phyloP scores from a whole-genome alignment of 139 green algal genomes.

The Diplosphaera chodatii region DNA sequence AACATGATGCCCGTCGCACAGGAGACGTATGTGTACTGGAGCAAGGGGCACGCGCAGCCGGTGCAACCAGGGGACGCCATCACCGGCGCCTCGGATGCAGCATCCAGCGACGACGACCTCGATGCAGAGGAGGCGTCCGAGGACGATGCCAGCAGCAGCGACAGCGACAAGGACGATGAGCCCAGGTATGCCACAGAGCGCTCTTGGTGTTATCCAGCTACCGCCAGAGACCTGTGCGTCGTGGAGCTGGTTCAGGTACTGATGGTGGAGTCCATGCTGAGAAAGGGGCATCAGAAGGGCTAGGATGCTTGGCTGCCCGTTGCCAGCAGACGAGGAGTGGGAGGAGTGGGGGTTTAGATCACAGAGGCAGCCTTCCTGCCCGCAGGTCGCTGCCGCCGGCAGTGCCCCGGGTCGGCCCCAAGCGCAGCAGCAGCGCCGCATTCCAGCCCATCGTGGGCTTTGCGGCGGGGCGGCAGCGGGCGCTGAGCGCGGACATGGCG shows the following conservation, averaged over 20 bases:
- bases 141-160: not conserved
- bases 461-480: not conserved
- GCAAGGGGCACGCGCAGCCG: not conserved
- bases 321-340: no score
- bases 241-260: no score
- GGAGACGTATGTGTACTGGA: constrained; percentile 6
- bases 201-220: no score
- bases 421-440: not conserved
- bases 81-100: not conserved
- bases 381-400: not conserved
- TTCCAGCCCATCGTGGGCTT: not conserved
- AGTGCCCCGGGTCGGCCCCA: not conserved
- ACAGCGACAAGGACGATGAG: constrained; percentile 1
- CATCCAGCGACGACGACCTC: constrained; percentile 16
- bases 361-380: no score
- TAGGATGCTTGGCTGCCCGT: no score
- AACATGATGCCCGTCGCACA: no score
- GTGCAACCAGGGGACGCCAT: not conserved
- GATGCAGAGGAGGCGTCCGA: not conserved
- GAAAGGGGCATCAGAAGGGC: no score
- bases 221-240: no score
- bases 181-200: not conserved
- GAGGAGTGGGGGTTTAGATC: no score
- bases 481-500: not conserved
- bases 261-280: no score